Base-by-base conservation (phyloP, 1,139 yeast species). In the Zhuliangozyma blackwelliae region DNA sequence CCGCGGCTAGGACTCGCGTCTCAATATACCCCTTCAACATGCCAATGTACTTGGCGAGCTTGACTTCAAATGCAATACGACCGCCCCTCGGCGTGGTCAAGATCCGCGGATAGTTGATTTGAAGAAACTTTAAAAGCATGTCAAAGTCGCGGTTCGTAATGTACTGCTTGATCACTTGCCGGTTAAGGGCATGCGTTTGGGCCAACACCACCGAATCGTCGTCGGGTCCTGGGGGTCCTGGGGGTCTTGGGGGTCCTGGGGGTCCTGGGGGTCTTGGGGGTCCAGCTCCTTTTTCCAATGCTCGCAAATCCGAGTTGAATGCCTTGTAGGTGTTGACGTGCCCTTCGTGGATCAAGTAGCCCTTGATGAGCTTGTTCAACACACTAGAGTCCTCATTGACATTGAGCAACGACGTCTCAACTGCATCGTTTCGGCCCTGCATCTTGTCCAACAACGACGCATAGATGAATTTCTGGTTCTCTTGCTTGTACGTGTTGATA, bases 331-430 rank as follows among this genome's bases (percentile, higher is more conserved):
- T 78, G 33, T 82, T 82, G 37, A 76, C 66, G 51, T 77, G 81
- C 0, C 96, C 96, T 48, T 81, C 79, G 48, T 85, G 84, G 27
- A 77, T 71, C 38, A 89, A 73, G 55, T 87, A 88, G 5, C 82
- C 80, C 39, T 77, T 68, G 4, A 89, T 79, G 45, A 87, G 63
- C 19, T 70, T 60, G 49, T 82, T 79, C 35, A 81, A 59, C 29
- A 76, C 54, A 5, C 32, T 35, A 3, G 64, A 52, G 36, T 63
- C 62, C 29, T 59, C 61, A 33, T 54, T 51, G 12, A 56, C 44
- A 31, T 59, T 56, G 29, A 59, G 42, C 10, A 60, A 39, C 2
- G 58, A 41, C 25, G 46, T 45, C 29, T 62, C 63, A n/a, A 56
- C 39, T 1, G 42, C 32, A 12, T 36, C 37, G 23, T 33, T 36